These are phyloP conservation scores for Moricandia moricandioides DNA, from an alignment of 345 rosid genomes.

Conservation along the genomic window DNA sequence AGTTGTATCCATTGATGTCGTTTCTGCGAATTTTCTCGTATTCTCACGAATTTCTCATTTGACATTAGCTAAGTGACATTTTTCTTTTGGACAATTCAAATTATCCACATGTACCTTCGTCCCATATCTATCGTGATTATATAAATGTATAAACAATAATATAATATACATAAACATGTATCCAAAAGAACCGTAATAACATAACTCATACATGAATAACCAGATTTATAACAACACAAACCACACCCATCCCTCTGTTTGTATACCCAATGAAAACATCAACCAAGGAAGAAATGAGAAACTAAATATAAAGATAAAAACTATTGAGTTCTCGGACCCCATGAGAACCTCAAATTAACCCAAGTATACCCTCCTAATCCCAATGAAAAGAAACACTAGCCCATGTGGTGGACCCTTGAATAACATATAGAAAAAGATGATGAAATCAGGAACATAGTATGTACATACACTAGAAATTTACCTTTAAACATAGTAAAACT, in stretches of 20 bases:
- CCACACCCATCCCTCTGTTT: constrained; percentile 29
- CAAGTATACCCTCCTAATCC: constrained; percentile 32
- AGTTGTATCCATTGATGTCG: neutral
- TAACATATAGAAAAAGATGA: constrained; percentile 22
- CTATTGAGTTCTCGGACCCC: constrained; percentile 26
- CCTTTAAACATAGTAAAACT: constrained; percentile 30
- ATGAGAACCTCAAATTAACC: constrained; percentile 31
- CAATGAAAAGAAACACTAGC: constrained; percentile 26
- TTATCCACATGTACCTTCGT: neutral
- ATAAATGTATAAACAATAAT: neutral
- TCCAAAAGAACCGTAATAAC: constrained; percentile 17
- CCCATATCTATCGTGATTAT: neutral
- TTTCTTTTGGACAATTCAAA: constrained; percentile 13
- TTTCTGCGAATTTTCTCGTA: constrained; percentile 5
- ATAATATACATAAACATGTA: neutral
- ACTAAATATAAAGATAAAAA: constrained; percentile 23
- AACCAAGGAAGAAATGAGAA: constrained; percentile 27
- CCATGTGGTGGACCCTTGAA: constrained; percentile 36
- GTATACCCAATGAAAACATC: constrained; percentile 33
- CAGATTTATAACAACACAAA: constrained; percentile 31
- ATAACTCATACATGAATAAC: constrained; percentile 31
- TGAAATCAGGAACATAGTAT: constrained; percentile 35
- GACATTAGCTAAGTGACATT: constrained; percentile 9
- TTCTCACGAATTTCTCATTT: constrained; percentile 7
- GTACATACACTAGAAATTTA: constrained; percentile 30